Percentiles rank a stretch among this genome's conserved stretches.
These are phyloP conservation scores for Fusarium torulosum DNA, from an alignment of 2,329 filamentous ascomycete species.

Conservation along the genomic window DNA sequence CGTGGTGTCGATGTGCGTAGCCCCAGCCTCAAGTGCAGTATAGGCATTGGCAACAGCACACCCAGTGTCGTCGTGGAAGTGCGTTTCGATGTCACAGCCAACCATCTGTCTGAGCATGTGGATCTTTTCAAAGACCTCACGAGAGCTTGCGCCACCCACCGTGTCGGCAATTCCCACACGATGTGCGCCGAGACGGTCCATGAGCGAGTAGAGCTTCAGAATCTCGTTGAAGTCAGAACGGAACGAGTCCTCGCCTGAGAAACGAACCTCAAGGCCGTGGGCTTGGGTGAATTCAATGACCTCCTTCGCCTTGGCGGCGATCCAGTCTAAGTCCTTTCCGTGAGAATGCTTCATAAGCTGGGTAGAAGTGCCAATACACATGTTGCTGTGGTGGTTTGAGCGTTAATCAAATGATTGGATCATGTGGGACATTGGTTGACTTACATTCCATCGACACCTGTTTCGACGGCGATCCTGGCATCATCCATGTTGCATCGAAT, in stretches of 20 bases:
- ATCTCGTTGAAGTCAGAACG: constrained; percentile 82
- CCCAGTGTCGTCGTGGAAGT: constrained; percentile 86
- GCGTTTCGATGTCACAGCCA: constrained; percentile 73
- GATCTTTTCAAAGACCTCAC: constrained; percentile 91
- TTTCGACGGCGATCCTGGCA: constrained; percentile 83
- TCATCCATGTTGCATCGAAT: constrained; percentile 53
- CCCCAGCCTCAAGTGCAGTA: constrained; percentile 88
- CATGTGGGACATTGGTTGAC: background rate
- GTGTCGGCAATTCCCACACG: constrained; percentile 94
- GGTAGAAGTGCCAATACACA: constrained; percentile 87
- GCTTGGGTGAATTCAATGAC: constrained; percentile 51
- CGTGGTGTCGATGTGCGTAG: constrained; percentile 84
- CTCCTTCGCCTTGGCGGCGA: constrained; percentile 69
- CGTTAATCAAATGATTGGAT: background rate
- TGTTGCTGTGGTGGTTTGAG: constrained; percentile 58
- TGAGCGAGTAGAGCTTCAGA: constrained; percentile 83
- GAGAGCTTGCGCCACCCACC: constrained; percentile 85
- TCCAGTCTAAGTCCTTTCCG: constrained; percentile 91
- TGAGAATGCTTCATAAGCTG: constrained; percentile 88
- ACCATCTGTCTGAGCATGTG: constrained; percentile 76
- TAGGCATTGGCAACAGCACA: constrained; percentile 92
- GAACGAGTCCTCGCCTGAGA: constrained; percentile 87
- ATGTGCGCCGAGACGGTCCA: constrained; percentile 85
- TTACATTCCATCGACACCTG: constrained; percentile 68
- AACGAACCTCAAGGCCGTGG: constrained; percentile 50